Evolutionary conservation across 2,329 filamentous ascomycete species (phyloP).

Genomic region (Talaromyces sp.): DNA sequence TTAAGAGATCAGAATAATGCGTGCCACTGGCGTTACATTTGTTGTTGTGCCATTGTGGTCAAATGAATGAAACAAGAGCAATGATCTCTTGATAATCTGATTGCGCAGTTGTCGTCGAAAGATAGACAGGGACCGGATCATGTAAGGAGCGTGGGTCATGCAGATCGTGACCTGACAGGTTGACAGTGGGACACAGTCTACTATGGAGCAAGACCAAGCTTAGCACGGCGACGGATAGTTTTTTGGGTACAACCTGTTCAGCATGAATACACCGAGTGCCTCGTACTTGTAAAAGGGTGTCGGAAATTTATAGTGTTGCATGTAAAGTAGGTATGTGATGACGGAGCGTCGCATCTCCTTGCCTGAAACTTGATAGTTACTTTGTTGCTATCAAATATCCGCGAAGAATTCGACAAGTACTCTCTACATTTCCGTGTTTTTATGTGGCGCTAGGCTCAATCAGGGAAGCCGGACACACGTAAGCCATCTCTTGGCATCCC

Average conservation of each 20-base stretch:
- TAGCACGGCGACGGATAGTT: neutral
- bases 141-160: slow-evolving; percentile 3
- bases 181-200: neutral
- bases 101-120: neutral
- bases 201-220: no score
- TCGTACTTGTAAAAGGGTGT: no score
- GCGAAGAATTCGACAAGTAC: neutral
- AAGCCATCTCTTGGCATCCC: slow-evolving; percentile 11
- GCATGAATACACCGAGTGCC: no score
- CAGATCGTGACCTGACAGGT: neutral
- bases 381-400: neutral
- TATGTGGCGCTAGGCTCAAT: neutral
- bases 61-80: slow-evolving; percentile 1
- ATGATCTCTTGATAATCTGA: neutral
- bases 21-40: neutral
- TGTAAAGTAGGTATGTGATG: neutral
- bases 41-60: neutral
- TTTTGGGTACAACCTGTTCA: neutral
- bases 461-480: slow-evolving; percentile 10
- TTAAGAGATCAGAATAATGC: neutral
- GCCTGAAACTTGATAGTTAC: neutral
- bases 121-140: slow-evolving; percentile 2
- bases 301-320: neutral
- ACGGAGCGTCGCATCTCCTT: slow-evolving; percentile 10
- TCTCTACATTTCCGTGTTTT: neutral